These are phyloP conservation scores for Boletellus sp. DNA, from an alignment of 1,284 basidiomycete species.

Conservation along the genomic window DNA sequence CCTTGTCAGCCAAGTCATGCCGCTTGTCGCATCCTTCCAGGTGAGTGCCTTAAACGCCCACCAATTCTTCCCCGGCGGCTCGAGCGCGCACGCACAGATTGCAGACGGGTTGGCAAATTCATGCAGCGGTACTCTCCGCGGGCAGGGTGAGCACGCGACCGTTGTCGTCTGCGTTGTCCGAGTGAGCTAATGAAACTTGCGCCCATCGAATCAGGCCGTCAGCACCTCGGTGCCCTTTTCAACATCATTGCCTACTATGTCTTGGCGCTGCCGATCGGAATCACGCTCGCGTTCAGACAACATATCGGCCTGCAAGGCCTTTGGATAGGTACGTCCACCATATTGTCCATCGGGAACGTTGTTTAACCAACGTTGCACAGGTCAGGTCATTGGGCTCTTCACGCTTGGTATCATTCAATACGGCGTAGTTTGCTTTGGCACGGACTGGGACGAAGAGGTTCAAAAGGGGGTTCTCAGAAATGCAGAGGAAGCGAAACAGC, in stretches of 20 bases:
- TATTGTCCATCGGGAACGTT: background rate
- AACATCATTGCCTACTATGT: constrained; percentile 77
- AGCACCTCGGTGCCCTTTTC: constrained; percentile 71
- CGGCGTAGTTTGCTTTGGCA: constrained; percentile 57
- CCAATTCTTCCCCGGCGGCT: background rate
- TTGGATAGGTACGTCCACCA: constrained; percentile 55
- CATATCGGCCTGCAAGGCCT: constrained; percentile 59
- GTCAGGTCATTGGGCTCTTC: constrained; percentile 70
- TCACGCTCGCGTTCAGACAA: constrained; percentile 60
- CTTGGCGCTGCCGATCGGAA: constrained; percentile 67
- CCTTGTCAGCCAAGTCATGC: constrained; percentile 70
- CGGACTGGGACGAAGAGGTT: constrained; percentile 64
- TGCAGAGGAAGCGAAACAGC: constrained; percentile 45
- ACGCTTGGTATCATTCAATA: constrained; percentile 71
- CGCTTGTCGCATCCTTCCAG: constrained; percentile 77
- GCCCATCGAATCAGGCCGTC: constrained; percentile 46
- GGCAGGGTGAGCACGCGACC: constrained; percentile 48
- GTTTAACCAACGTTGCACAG: constrained; percentile 33
- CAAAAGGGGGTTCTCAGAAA: constrained; percentile 49
- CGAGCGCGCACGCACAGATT: constrained; percentile 32
- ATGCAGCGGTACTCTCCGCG: constrained; percentile 67
- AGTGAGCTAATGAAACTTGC: constrained; percentile 2
- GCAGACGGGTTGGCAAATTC: constrained; percentile 73
- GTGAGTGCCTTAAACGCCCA: constrained; percentile 33
- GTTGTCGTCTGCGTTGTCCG: too few species aligned